Base-by-base conservation (phyloP, 176 grass and related monocot species). In the Thalia dealbata region DNA sequence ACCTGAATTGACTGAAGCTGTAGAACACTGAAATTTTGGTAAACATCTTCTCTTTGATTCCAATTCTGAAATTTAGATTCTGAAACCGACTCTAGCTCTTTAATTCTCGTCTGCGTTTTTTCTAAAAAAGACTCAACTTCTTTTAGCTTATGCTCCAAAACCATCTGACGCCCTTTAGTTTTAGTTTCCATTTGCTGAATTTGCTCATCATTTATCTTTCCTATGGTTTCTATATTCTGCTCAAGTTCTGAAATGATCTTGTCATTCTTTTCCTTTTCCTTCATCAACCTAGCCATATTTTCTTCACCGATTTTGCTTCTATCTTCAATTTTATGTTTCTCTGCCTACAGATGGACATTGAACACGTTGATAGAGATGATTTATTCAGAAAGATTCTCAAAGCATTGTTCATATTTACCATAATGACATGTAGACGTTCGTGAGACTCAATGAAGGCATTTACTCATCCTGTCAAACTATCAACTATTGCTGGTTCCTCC, bases 1-100 rank as follows among this genome's bases (percentile, higher is more conserved):
- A 91, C 88, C 88, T 87, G 72, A 70, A 87, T 45, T 46, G 62
- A 82, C 38, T 79, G 79, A 15, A 74, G 68, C 71, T 87, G 81
- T 70, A 87, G 4, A 84, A 76, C 63, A 51, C 77, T 27, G 77
- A 84, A 77, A 64, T 74, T 70, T 45, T 82, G 75, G 29, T 77
- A 26, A 30, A 61, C 76, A 61, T 43, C 42, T 77, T 77, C 79
- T 58, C 84, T 87, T 32, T 71, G 63, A 52, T 74, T 68, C 79
- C 76, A 91, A 28, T 51, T 79, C 51, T 80, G 22, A 16, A 71
- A 74, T 74, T 80, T 84, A 73, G 88, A 84, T 80, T 80, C 65
- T 51, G 83, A 72, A 24, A 69, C 64, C 74, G 63, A 64, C 77
- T 87, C 76, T 26, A 91, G 56, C 64, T 91, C 51, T 61, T 60